Conservation (phyloP, 1,284 basidiomycete species). For the Athelia psychrophila region DNA sequence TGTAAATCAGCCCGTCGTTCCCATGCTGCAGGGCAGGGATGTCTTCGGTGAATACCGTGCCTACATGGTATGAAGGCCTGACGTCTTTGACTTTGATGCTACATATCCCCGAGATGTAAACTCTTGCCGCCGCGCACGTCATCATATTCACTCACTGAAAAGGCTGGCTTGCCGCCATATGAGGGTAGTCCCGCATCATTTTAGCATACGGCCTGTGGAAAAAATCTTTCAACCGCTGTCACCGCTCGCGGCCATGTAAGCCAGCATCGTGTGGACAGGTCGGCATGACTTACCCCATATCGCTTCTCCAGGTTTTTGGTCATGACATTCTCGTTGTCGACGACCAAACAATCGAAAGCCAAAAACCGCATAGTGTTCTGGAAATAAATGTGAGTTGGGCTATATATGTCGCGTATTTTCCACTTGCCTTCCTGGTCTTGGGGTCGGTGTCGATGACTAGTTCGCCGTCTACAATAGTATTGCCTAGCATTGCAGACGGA, state of each 20-base stretch:
- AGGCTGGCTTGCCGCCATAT: conserved; percentile 64
- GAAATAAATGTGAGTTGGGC: conserved; percentile 9
- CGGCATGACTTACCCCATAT: conserved; percentile 72
- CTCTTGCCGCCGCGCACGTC: conserved; percentile 8
- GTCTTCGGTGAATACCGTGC: conserved; percentile 81
- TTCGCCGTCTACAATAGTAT: conserved; percentile 92
- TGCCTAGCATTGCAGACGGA: conserved; percentile 60
- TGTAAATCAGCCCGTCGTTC: conserved; percentile 97
- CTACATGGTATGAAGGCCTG: conserved; percentile 85
- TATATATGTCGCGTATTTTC: conserved; percentile 5
- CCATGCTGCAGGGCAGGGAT: conserved; percentile 91
- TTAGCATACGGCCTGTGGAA: conserved; percentile 81
- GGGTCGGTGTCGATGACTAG: conserved; percentile 91
- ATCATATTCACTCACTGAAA: conserved; percentile 69
- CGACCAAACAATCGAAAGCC: conserved; percentile 92
- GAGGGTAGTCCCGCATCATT: conserved; percentile 67
- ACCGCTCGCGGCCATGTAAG: no score
- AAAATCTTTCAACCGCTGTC: conserved; percentile 81
- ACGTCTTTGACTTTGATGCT: conserved; percentile 90
- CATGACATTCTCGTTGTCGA: conserved; percentile 88
- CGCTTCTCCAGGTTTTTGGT: conserved; percentile 78
- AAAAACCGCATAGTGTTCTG: conserved; percentile 83
- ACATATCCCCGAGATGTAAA: conserved; percentile 1
- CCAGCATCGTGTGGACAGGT: no score
- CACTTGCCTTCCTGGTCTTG: conserved; percentile 58